Conservation (phyloP, 352 stramenopile species). For the Blastocystis sp. region DNA sequence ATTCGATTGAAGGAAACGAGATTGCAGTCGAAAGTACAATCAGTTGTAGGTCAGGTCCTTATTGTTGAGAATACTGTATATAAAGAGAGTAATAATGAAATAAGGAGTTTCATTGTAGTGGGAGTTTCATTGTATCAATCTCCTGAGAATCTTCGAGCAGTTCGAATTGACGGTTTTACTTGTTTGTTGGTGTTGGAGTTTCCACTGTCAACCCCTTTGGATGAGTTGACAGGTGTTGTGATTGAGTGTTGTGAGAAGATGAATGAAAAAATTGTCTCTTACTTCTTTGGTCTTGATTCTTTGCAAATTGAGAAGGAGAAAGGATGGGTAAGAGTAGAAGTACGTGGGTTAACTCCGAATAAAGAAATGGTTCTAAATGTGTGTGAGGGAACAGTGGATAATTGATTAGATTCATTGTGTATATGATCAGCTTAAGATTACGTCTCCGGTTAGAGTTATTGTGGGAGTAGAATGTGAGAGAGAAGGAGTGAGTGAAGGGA, state of each 20-base stretch:
- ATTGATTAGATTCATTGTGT: not conserved
- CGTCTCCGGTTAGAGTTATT: not conserved
- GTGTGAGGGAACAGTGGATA: too few species aligned
- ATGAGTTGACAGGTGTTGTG: not conserved
- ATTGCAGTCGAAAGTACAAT: not conserved
- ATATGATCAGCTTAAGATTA: not conserved
- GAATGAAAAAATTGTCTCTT: not conserved
- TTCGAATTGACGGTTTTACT: not conserved
- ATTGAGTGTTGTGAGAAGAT: not conserved
- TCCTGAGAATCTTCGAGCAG: not conserved
- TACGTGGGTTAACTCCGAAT: too few species aligned
- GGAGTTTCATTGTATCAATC: not conserved
- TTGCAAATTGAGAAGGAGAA: too few species aligned
- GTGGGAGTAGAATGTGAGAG: too few species aligned
- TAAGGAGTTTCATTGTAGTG: not conserved
- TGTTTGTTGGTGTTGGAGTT: not conserved
- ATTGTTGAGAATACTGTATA: slow-evolving; percentile 35
- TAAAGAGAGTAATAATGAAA: not conserved
- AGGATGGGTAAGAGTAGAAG: too few species aligned
- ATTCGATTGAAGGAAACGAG: not conserved
- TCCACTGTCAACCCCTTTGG: not conserved
- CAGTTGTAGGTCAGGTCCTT: not conserved
- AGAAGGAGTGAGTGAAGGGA: too few species aligned
- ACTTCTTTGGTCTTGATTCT: too few species aligned
- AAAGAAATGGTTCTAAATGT: too few species aligned